Percentiles rank a stretch among this genome's conserved stretches.
These are phyloP conservation scores for Penicillium sp. DNA, from an alignment of 2,329 filamentous ascomycete species.

Conservation along the genomic window DNA sequence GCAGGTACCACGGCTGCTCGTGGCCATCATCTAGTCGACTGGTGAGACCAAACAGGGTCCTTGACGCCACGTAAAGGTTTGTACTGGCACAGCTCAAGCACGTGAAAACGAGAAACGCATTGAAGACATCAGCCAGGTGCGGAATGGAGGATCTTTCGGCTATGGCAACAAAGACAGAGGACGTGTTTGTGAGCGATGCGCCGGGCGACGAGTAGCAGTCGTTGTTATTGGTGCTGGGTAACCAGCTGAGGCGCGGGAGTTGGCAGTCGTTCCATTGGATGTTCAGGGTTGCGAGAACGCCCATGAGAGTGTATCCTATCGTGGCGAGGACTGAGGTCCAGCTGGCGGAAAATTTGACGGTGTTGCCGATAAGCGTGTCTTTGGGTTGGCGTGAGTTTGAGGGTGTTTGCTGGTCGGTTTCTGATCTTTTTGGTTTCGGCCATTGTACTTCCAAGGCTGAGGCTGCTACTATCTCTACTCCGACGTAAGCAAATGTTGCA, in stretches of 20 bases:
- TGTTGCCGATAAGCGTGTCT: constrained; percentile 13
- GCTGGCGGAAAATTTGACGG: constrained; percentile 26
- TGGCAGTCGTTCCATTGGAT: constrained; percentile 21
- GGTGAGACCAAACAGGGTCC: constrained; percentile 30
- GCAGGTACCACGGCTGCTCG: constrained; percentile 13
- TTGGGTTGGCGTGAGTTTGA: constrained; percentile 2
- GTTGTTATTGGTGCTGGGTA: neutral
- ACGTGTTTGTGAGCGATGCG: constrained; percentile 3
- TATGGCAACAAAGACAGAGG: constrained; percentile 24
- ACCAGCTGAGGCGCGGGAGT: constrained; percentile 20
- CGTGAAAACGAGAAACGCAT: constrained; percentile 27
- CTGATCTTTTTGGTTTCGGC: constrained; percentile 9
- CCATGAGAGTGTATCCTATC: constrained; percentile 24
- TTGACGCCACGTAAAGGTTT: constrained; percentile 32
- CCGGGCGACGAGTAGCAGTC: neutral
- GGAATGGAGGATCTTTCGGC: constrained; percentile 19
- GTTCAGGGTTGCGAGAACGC: constrained; percentile 24
- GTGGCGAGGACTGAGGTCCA: constrained; percentile 26
- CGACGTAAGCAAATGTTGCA: constrained; percentile 29
- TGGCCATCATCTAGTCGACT: constrained; percentile 17
- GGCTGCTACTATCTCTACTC: constrained; percentile 31
- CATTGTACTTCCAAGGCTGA: constrained; percentile 32
- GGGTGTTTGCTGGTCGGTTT: constrained; percentile 12
- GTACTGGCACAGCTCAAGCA: constrained; percentile 30
- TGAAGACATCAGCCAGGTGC: constrained; percentile 23